Evolutionary conservation across 2,329 filamentous ascomycete genomes (phyloP).

Genomic region (Trichoderma breve): DNA sequence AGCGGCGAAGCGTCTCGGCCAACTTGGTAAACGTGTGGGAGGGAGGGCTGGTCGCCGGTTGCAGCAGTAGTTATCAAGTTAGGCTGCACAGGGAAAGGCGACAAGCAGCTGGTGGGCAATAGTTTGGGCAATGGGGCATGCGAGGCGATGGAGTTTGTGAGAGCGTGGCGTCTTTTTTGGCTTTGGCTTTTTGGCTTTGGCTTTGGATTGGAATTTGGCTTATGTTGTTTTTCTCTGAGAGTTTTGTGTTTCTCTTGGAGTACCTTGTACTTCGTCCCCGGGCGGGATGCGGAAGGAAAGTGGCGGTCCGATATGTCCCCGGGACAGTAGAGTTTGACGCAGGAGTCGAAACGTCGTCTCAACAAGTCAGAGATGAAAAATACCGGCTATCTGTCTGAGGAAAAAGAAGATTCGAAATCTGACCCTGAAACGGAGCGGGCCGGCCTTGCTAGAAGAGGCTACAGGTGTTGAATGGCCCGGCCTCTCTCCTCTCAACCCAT

Average conservation of each 20-base stretch:
- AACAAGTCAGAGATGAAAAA: not conserved
- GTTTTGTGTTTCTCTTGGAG: not conserved
- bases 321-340: not conserved
- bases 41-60: not conserved
- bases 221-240: not conserved
- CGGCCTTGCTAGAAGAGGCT: conserved; percentile 8
- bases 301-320: not conserved
- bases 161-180: conserved; percentile 4
- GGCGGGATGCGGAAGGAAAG: not conserved
- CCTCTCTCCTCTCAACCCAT: conserved; percentile 2
- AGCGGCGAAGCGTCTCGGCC: not conserved
- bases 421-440: conserved; percentile 12
- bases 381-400: not conserved
- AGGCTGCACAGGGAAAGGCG: conserved; percentile 5
- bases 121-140: conserved; percentile 1
- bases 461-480: not conserved
- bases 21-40: not conserved
- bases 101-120: not conserved
- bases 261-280: not conserved
- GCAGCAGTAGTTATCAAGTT: not conserved
- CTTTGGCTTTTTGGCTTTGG: not conserved
- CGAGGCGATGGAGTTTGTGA: conserved; percentile 9
- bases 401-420: not conserved
- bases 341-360: conserved; percentile 8
- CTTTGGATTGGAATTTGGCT: not conserved